Base-by-base conservation (phyloP, 345 rosid species). In the Arabidopsis suecica region DNA sequence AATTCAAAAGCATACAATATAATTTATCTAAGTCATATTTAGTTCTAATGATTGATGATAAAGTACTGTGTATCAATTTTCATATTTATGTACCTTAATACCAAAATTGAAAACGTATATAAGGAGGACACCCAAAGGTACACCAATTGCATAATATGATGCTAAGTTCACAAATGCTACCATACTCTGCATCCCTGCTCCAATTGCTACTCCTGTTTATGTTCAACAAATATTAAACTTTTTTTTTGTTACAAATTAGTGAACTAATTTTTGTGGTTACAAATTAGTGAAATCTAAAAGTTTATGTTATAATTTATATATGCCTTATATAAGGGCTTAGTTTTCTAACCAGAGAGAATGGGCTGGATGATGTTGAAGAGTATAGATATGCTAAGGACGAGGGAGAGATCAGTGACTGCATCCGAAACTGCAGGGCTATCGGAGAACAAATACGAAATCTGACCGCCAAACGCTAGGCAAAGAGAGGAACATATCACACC, bases 291-390 rank as follows among this genome's bases (percentile, higher is more conserved):
- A 41, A 41, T 49, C 14, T 6, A 65, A 40, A 68, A 49, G 28
- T 28, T 11, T 37, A 55, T 47, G 22, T 50, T 32, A 49, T 18
- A 65, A 40, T 18, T 30, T 18, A 20, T 23, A 12, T 53, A 44
- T 47, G 37, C 25, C 4, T 44, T 13, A 25, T n/a, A 49, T 30
- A 65, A 22, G 28, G 14, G 40, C 25, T 59, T 32, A 12, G 6
- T 58, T 12, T 51, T 41, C 65, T 70, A 45, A 78, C 91, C 93
- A 61, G 88, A 58, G 53, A 89, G 80, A 14, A 91, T 83, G n/a
- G 89, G 83, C 68, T 89, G 91, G 66, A 85, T 51, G 42, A 91
- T 89, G 69, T 88, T 93, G 42, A 93, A 70, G 68, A 88, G 68
- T 41, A 93, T 57, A 6, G 93, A 85, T 74, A 90, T 51, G 22